These are phyloP conservation scores for Solanum etuberosum DNA, from an alignment of 257 asterid species.

Conservation along the genomic window DNA sequence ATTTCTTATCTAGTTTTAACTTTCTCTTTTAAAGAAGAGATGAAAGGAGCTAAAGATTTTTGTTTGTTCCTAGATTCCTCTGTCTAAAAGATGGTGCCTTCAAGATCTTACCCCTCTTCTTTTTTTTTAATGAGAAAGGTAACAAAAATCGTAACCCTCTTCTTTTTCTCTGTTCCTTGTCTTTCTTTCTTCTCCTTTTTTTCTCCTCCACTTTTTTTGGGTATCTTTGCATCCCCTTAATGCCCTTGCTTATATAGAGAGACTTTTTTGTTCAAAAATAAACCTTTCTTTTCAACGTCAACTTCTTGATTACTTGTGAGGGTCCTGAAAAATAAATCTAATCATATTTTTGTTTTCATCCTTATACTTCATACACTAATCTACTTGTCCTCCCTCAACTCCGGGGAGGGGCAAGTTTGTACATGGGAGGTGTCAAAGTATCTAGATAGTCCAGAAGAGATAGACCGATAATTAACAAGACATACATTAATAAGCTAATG, in stretches of 20 bases:
- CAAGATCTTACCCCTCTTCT: constrained; percentile 3
- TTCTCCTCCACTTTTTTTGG: background rate
- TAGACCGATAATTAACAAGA: background rate
- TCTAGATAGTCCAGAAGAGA: background rate
- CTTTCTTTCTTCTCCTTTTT: background rate
- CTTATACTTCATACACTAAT: background rate
- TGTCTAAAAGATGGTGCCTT: background rate
- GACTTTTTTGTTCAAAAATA: background rate
- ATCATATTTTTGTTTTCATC: background rate
- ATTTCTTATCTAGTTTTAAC: background rate
- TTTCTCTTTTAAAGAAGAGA: background rate
- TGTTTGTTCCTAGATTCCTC: background rate
- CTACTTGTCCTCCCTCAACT: background rate
- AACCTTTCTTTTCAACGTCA: background rate
- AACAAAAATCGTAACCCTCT: background rate
- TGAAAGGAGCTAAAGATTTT: background rate
- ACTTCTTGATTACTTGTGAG: background rate
- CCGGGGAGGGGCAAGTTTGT: background rate
- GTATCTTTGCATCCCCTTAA: background rate
- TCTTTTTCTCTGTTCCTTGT: background rate
- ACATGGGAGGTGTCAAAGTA: background rate
- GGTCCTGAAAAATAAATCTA: background rate
- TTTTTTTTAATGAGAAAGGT: background rate
- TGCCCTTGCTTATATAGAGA: background rate
- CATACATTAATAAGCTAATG: background rate